phyloP scores from a whole-genome alignment of 257 asterid species.

The Penstemon barbatus region DNA sequence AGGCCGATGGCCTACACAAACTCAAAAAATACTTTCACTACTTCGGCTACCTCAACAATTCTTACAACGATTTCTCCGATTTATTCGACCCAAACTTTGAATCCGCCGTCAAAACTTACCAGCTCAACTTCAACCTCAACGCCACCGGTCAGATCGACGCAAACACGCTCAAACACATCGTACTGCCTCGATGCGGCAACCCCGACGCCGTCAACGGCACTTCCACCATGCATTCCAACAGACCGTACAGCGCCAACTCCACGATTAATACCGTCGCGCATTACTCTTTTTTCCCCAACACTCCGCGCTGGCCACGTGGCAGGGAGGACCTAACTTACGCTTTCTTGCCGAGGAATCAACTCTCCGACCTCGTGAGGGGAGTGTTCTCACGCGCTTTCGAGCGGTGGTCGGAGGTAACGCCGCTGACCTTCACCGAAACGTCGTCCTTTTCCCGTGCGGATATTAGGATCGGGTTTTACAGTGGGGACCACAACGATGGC shows the following conservation, averaged over 20 bases:
- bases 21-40: constrained; percentile 63
- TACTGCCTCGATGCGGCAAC: constrained; percentile 74
- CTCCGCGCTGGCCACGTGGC: constrained; percentile 67
- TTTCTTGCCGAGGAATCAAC: constrained; percentile 47
- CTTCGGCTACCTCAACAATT: constrained; percentile 57
- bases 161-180: constrained; percentile 48
- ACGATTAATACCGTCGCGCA: constrained; percentile 55
- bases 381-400: constrained; percentile 67
- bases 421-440: constrained; percentile 54
- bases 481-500: constrained; percentile 83
- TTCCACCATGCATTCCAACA: constrained; percentile 49
- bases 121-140: constrained; percentile 73
- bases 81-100: constrained; percentile 58
- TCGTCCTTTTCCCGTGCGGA: constrained; percentile 50
- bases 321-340: constrained; percentile 58
- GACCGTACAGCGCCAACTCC: constrained; percentile 23
- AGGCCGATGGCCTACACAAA: constrained; percentile 41
- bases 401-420: constrained; percentile 84
- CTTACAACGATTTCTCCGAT: constrained; percentile 51
- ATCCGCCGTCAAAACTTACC: constrained; percentile 62
- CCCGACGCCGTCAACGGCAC: constrained; percentile 72
- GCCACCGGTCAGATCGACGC: constrained; percentile 61
- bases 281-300: constrained; percentile 66
- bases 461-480: constrained; percentile 56
- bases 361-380: constrained; percentile 34